These are phyloP conservation scores for Microdochium bolleyi DNA, from an alignment of 2,329 filamentous ascomycete genomes.

Conservation along the genomic window DNA sequence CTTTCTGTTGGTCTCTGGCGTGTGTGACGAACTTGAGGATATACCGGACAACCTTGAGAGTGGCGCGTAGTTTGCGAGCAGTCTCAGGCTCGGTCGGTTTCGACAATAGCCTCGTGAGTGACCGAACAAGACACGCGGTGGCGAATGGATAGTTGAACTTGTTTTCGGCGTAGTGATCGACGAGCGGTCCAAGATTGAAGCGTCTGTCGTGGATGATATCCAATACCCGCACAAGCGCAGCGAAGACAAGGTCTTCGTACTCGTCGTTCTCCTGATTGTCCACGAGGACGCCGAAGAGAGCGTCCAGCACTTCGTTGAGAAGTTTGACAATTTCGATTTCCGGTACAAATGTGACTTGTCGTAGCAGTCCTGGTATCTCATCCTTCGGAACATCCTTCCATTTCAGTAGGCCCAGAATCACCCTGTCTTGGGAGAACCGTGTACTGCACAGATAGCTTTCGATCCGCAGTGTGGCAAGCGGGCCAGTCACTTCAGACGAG, in stretches of 20 bases:
- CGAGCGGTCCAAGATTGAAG: slow-evolving; percentile 83
- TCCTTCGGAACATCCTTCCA: slow-evolving; percentile 74
- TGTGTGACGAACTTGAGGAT: slow-evolving; percentile 93
- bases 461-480: slow-evolving; percentile 70
- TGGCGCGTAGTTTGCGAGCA: slow-evolving; percentile 76
- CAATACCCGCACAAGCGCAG: slow-evolving; percentile 78
- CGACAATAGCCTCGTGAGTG: slow-evolving; percentile 74
- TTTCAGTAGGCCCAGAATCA: slow-evolving; percentile 72
- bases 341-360: slow-evolving; percentile 83
- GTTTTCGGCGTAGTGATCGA: slow-evolving; percentile 83
- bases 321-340: slow-evolving; percentile 98
- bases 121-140: slow-evolving; percentile 78
- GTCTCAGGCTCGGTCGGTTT: slow-evolving; percentile 77
- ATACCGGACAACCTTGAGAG: slow-evolving; percentile 90
- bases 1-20: slow-evolving; percentile 75
- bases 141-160: slow-evolving; percentile 92
- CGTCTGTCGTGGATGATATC: slow-evolving; percentile 91
- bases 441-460: slow-evolving; percentile 92
- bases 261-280: slow-evolving; percentile 88
- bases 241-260: slow-evolving; percentile 88
- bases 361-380: slow-evolving; percentile 66
- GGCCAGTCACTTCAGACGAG: slow-evolving; percentile 68
- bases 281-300: slow-evolving; percentile 83
- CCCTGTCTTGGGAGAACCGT: slow-evolving; percentile 84
- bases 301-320: slow-evolving; percentile 79